Evolutionary conservation across 1,284 basidiomycete genomes (phyloP).

Genomic region (Hortiboletus rubellus): DNA sequence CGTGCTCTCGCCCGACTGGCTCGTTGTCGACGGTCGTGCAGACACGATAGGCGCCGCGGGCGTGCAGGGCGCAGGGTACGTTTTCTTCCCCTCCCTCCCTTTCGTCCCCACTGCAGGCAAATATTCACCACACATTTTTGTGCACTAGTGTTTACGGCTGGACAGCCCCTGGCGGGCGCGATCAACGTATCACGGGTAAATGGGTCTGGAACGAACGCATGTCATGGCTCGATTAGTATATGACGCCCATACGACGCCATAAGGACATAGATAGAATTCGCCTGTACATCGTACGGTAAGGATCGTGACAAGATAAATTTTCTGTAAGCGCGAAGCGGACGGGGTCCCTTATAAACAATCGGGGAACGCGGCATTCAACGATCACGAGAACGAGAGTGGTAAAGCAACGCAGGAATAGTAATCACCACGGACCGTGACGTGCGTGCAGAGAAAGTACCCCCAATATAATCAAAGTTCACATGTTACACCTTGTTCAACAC

Average conservation of each 20-base stretch:
- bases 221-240: conserved; percentile 50
- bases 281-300: conserved; percentile 32
- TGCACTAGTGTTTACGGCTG: conserved; percentile 47
- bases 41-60: conserved; percentile 67
- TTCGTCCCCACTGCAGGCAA: neutral
- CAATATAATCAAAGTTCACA: conserved; percentile 48
- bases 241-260: conserved; percentile 19
- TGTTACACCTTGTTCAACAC: conserved; percentile 53
- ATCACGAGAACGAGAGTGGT: conserved; percentile 10
- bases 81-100: neutral
- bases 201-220: conserved; percentile 58
- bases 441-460: conserved; percentile 18
- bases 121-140: neutral
- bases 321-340: conserved; percentile 3
- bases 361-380: conserved; percentile 8
- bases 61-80: conserved; percentile 72
- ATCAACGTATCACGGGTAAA: conserved; percentile 19
- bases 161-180: neutral
- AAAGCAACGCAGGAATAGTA: conserved; percentile 14
- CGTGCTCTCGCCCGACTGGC: conserved; percentile 72
- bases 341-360: conserved; percentile 22
- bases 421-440: conserved; percentile 19
- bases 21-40: conserved; percentile 53
- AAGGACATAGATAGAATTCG: conserved; percentile 27
- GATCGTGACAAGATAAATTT: conserved; percentile 31